Conservation (phyloP, 768 basidiomycete genomes). For the Rhodosporidiobolus sp. region DNA sequence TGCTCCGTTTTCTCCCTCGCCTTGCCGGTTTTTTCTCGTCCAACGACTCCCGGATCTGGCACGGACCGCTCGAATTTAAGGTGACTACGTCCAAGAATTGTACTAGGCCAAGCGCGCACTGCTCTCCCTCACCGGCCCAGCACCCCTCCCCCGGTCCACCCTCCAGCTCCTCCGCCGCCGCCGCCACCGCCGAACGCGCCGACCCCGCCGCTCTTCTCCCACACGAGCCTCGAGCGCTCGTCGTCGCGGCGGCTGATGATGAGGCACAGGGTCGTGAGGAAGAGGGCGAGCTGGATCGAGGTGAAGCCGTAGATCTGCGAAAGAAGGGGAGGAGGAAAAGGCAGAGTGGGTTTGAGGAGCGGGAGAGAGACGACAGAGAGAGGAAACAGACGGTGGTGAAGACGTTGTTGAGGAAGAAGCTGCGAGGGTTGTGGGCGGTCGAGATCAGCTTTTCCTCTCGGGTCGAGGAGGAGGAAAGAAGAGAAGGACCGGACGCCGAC, state of each 20-base stretch:
- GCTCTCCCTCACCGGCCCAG: too few species aligned
- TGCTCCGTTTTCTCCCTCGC: too few species aligned
- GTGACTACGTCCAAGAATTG: too few species aligned
- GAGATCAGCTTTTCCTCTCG: not conserved
- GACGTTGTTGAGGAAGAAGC: slow-evolving; percentile 33
- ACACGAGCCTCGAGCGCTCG: slow-evolving; percentile 26
- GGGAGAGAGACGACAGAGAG: not conserved
- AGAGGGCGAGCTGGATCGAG: slow-evolving; percentile 26
- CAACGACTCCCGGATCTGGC: too few species aligned
- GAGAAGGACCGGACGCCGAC: not conserved
- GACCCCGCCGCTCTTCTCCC: slow-evolving; percentile 18
- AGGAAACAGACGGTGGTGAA: slow-evolving; percentile 23
- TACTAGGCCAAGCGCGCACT: too few species aligned
- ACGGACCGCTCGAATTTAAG: too few species aligned
- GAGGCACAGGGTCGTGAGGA: slow-evolving; percentile 32
- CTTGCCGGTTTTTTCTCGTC: too few species aligned
- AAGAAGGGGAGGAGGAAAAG: too few species aligned
- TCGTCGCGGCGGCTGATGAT: slow-evolving; percentile 31
- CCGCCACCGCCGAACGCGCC: too few species aligned
- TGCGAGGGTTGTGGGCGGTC: not conserved
- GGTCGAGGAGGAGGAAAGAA: not conserved
- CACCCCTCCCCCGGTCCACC: too few species aligned
- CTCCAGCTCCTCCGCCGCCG: too few species aligned
- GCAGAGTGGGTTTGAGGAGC: too few species aligned
- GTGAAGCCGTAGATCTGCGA: slow-evolving; percentile 34